These are phyloP conservation scores for Sphagnum contortum DNA, from an alignment of 225 moss, liverwort and hornwort genomes.

Conservation along the genomic window DNA sequence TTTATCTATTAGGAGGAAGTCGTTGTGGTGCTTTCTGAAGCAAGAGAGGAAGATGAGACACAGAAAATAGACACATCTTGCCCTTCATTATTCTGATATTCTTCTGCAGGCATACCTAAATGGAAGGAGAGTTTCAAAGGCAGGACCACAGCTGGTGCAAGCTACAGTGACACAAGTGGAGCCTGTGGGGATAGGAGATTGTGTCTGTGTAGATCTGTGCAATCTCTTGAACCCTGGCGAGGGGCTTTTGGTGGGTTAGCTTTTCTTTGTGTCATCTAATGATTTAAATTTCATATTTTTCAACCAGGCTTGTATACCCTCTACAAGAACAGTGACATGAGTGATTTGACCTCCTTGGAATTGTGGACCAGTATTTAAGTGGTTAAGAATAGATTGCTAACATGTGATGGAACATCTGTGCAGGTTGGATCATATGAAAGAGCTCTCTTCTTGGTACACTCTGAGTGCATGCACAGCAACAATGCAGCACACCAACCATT, in stretches of 20 bases:
- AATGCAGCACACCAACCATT: slow-evolving; percentile 74
- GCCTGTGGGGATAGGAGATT: slow-evolving; percentile 81
- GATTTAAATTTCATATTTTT: too few species aligned
- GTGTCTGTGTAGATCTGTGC: slow-evolving; percentile 94
- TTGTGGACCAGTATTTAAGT: too few species aligned
- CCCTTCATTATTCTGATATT: too few species aligned
- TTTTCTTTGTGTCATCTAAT: not conserved
- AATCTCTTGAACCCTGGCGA: slow-evolving; percentile 84
- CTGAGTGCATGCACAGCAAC: slow-evolving; percentile 66
- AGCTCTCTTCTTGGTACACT: slow-evolving; percentile 90
- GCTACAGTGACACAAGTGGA: slow-evolving; percentile 66
- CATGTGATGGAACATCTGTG: too few species aligned
- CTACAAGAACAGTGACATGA: too few species aligned
- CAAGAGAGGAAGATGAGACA: too few species aligned
- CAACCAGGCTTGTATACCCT: too few species aligned
- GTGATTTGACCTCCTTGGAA: too few species aligned
- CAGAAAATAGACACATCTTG: too few species aligned
- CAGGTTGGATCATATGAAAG: slow-evolving; percentile 97
- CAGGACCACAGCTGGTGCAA: slow-evolving; percentile 47
- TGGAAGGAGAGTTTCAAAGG: slow-evolving; percentile 39
- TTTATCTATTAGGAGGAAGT: too few species aligned
- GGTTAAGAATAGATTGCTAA: too few species aligned
- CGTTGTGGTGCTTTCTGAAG: too few species aligned
- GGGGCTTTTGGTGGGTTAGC: slow-evolving; percentile 64
- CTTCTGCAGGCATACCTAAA: slow-evolving; percentile 50